Conservation (phyloP, 1,284 basidiomycete species). For the Cutaneotrichosporon sp. region DNA sequence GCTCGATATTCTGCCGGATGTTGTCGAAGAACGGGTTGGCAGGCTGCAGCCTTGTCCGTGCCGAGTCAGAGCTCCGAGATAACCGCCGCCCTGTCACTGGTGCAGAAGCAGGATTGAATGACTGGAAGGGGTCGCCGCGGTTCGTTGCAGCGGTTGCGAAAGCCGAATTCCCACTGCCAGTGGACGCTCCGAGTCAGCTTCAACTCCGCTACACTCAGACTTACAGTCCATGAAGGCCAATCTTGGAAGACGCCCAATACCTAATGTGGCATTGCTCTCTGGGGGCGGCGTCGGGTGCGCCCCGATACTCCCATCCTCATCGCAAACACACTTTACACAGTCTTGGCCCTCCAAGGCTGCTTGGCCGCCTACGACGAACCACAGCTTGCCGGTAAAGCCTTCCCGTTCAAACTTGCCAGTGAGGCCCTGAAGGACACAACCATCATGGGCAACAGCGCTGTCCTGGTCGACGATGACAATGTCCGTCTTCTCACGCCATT, state of each 20-base stretch:
- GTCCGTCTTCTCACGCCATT: slow-evolving; percentile 58
- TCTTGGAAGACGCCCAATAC: slow-evolving; percentile 24
- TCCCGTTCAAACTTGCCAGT: slow-evolving; percentile 75
- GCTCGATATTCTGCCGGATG: slow-evolving; percentile 89
- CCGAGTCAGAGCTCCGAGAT: not conserved
- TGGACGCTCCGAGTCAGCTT: not conserved
- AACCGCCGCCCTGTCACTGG: not conserved
- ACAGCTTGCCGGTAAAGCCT: slow-evolving; percentile 61
- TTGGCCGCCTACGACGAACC: slow-evolving; percentile 76
- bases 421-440: slow-evolving; percentile 69
- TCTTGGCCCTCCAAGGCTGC: slow-evolving; percentile 44
- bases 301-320: not conserved
- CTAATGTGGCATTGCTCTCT: not conserved
- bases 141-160: not conserved
- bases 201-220: slow-evolving; percentile 1
- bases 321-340: slow-evolving; percentile 5
- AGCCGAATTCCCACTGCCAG: not conserved
- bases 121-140: slow-evolving; percentile 7
- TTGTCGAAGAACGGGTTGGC: slow-evolving; percentile 90
- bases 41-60: slow-evolving; percentile 43
- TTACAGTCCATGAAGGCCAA: slow-evolving; percentile 37
- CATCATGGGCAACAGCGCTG: slow-evolving; percentile 57
- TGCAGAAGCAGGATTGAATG: slow-evolving; percentile 3
- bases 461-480: slow-evolving; percentile 83
- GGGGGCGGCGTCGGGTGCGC: not conserved